Base-by-base conservation (phyloP, 2,329 filamentous ascomycete genomes). In the Clonostachys sp. region DNA sequence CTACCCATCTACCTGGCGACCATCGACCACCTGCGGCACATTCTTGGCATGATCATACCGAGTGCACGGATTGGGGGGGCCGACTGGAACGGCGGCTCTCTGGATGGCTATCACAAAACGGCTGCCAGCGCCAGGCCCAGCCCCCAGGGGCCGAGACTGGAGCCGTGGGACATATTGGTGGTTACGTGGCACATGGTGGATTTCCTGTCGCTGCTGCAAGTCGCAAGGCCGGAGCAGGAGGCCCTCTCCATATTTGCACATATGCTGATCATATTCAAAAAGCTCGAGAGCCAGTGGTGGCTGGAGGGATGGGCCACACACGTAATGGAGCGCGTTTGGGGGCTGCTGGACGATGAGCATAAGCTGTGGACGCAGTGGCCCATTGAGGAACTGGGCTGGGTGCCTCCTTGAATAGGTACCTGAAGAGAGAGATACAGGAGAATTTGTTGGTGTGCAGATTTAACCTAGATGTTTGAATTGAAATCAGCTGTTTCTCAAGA, bases 181-280 rank as follows among this genome's bases (percentile, higher is more conserved):
- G 72, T 68, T 68, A 57, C 70, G 42, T 71, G 66, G 53, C 46
- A 51, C 24, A 57, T 67, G 10, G 56, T 61, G 45, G 62, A 64
- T 5, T 65, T 69, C 18, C 49, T 72, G 10, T 58, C 62, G 14
- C 55, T 72, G 18, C 51, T 72, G 12, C n/a, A 39, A 20, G 24
- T n/a, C 40, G 34, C 10, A 45, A 49, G 12, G 51, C 53, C 16
- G n/a, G 51, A 52, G 36, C 61, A 61, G 48, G 61, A 60, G 35
- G 57, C 62, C 3, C 48, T 70, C 6, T 58, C 56, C 39, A 65
- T 71, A 13, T 65, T 66, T 48, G 61, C 60, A 14, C 61, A 64
- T 47, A 68, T 63, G 43, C 61, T 61, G 14, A 59, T 66, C 12
- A 44, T 61, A 34, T 45, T 68, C 6, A 55, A 66, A 41, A 63